A percentile compares a stretch with the other conserved stretches of the same genome.
Conservation (phyloP, 169 alveolate species). For the Cystoisospora suis region DNA sequence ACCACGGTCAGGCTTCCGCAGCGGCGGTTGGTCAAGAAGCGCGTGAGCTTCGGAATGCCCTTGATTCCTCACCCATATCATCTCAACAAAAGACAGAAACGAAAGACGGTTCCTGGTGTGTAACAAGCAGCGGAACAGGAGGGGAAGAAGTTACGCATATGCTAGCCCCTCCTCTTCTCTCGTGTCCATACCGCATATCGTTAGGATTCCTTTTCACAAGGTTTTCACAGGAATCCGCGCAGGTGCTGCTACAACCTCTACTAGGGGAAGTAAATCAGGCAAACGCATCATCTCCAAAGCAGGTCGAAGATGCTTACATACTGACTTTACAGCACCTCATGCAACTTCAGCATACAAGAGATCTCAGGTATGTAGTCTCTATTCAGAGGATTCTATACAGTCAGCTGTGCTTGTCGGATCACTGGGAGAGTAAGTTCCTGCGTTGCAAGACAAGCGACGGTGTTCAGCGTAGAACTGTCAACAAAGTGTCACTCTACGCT, state of each 20-base stretch:
- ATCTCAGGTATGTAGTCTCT: not conserved
- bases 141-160: not conserved
- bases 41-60: not conserved
- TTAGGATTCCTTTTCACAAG: not conserved
- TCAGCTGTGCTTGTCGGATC: too few species aligned
- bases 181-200: constrained; percentile 22
- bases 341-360: not conserved
- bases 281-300: too few species aligned
- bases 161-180: not conserved
- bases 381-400: too few species aligned
- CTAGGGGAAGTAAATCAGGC: too few species aligned
- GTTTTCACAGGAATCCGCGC: not conserved
- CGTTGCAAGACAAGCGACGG: too few species aligned
- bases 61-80: not conserved
- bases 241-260: not conserved
- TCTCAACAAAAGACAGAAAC: not conserved
- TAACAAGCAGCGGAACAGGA: not conserved
- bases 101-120: not conserved
- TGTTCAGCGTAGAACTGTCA: too few species aligned
- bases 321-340: constrained; percentile 10
- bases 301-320: not conserved
- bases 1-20: not conserved
- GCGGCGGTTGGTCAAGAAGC: not conserved
- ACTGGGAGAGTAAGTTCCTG: too few species aligned
- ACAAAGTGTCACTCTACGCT: too few species aligned